Base-by-base conservation (phyloP, 2,329 filamentous ascomycete species). In the Calonectria fujianensis region DNA sequence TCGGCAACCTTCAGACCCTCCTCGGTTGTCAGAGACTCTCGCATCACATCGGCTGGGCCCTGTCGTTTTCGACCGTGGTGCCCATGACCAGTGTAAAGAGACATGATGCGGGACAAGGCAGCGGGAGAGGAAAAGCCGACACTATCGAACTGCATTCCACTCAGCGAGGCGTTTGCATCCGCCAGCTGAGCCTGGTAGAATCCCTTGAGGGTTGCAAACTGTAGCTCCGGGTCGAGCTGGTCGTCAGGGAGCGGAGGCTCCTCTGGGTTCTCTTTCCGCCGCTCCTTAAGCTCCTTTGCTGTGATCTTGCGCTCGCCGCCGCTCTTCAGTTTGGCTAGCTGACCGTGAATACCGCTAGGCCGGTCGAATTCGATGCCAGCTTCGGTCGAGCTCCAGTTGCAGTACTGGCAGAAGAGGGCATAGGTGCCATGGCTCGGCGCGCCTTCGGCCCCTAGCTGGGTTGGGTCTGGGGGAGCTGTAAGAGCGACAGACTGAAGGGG, bases 341-440 rank as follows among this genome's bases (percentile, higher is more conserved):
- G 97, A 35, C 91, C 89, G 77, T 95, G 93, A 75, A 99, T 96
- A 75, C 95, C 95, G 74, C 95, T 97, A 13, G 94, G 93, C 80
- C 96, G 96, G 81, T 96, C 95, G 82, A 99, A 97, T 80, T 95
- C 92, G 84, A 99, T 93, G 48, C 94, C 95, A 52, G 98, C 94
- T 82, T 99, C 97, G 68, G 94, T 90, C 1, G 96, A 96, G 76
- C 92, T 95, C 97, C 97, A 99, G 84, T 94, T 93, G 87, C 97
- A 99, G 85, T 98, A 98, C 67, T 93, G 92, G 87, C 97, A 99
- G 48, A 93, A 91, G 52, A 99, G 89, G 41, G 96, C 92, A 85
- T 93, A 98, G 0, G 94, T 93, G 2, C 86, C 88, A 37, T 82
- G 84, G 48, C 78, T 75, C 37, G 82, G 18, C 65, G 81, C 76